A percentile compares a stretch with the other conserved stretches of the same genome.
These are phyloP conservation scores for Chlorella sp. DNA, from an alignment of 139 green algal genomes.

Conservation along the genomic window DNA sequence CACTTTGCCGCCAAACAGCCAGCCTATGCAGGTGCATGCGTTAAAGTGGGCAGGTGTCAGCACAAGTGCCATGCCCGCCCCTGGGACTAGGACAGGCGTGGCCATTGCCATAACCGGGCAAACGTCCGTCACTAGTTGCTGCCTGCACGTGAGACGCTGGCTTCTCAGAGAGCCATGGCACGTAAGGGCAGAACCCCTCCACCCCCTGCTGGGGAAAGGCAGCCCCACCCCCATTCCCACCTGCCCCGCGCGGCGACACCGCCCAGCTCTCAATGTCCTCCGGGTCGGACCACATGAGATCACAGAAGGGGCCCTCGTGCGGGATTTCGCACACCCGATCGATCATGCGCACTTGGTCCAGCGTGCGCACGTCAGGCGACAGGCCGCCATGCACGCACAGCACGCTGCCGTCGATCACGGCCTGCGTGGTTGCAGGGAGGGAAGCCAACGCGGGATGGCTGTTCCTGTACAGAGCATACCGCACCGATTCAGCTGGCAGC, in stretches of 20 bases:
- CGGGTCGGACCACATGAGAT: constrained; percentile 99
- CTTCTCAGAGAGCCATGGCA: too few relatives aligned
- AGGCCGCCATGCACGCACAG: constrained; percentile 98
- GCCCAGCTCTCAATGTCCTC: constrained; percentile 99
- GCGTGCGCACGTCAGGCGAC: constrained; percentile 93
- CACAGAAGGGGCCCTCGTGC: constrained; percentile 96
- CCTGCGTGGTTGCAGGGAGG: constrained; percentile 47
- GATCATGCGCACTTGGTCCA: constrained; percentile 98
- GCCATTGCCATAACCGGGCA: too few relatives aligned
- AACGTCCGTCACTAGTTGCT: background rate
- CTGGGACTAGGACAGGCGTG: too few relatives aligned
- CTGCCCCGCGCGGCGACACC: constrained; percentile 88
- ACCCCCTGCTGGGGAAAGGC: too few relatives aligned
- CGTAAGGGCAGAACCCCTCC: too few relatives aligned
- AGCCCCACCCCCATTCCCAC: background rate
- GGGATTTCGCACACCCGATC: constrained; percentile 98
- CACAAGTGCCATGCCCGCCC: too few relatives aligned
- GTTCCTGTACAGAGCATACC: too few relatives aligned
- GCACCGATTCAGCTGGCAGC: too few relatives aligned
- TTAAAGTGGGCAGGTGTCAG: background rate
- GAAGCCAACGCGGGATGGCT: too few relatives aligned
- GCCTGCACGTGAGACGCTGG: background rate
- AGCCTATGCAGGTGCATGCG: constrained; percentile 71
- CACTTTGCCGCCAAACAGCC: constrained; percentile 96
- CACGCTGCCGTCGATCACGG: constrained; percentile 93